Evolutionary conservation across 495 filamentous ascomycete genomes (phyloP).

Genomic region (Aspergillus avenaceus): DNA sequence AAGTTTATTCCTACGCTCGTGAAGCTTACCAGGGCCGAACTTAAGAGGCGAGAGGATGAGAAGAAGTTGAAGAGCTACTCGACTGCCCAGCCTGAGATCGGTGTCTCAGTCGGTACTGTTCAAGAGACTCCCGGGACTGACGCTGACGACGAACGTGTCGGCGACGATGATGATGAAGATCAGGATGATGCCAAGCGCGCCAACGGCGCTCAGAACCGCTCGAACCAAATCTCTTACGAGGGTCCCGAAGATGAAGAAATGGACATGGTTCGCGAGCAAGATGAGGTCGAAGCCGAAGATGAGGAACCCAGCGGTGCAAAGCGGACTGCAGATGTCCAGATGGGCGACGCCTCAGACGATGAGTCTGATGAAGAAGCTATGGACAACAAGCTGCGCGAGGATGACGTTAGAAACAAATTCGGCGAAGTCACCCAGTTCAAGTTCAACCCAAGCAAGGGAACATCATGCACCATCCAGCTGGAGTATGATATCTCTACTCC

Average conservation of each 20-base stretch:
- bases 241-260: slow-evolving; percentile 90
- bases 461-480: slow-evolving; percentile 73
- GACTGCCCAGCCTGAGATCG: slow-evolving; percentile 75
- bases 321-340: slow-evolving; percentile 22
- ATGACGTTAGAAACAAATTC: slow-evolving; percentile 60
- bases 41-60: slow-evolving; percentile 70
- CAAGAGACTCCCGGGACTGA: slow-evolving; percentile 54
- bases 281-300: slow-evolving; percentile 36
- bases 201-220: slow-evolving; percentile 67
- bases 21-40: slow-evolving; percentile 62
- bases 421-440: slow-evolving; percentile 67
- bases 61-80: slow-evolving; percentile 55
- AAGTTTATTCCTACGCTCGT: slow-evolving; percentile 72
- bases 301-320: slow-evolving; percentile 35
- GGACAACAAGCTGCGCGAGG: slow-evolving; percentile 52
- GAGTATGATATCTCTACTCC: slow-evolving; percentile 78
- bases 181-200: slow-evolving; percentile 83
- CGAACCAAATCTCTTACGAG: slow-evolving; percentile 81
- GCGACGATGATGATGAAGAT: slow-evolving; percentile 70
- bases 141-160: slow-evolving; percentile 59
- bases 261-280: slow-evolving; percentile 52
- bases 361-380: slow-evolving; percentile 36
- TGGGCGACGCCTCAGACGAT: slow-evolving; percentile 30
- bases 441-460: slow-evolving; percentile 71
- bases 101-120: slow-evolving; percentile 66